These are phyloP conservation scores for Acanthamoeba royreba DNA, from an alignment of 208 protist species.

Conservation along the genomic window DNA sequence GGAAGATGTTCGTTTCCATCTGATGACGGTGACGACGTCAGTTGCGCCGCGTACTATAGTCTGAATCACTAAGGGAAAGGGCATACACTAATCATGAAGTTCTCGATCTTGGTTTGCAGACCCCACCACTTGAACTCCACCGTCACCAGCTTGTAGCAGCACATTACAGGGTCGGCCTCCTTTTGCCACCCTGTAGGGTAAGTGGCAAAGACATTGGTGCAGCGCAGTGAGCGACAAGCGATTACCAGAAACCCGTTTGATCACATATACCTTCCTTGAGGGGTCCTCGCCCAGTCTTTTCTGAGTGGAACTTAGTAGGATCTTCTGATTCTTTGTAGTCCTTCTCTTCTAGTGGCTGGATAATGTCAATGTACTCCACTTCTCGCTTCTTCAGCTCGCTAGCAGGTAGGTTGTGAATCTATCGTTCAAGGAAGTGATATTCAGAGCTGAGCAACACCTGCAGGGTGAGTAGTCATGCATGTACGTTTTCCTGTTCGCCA, in stretches of 20 bases:
- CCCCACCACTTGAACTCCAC: conserved; percentile 57
- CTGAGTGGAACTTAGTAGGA: conserved; percentile 60
- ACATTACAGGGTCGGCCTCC: conserved; percentile 53
- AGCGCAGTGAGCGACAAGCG: background rate
- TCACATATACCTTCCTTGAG: conserved; percentile 52
- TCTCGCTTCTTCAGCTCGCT: conserved; percentile 72
- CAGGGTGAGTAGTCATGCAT: background rate
- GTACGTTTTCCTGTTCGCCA: conserved; percentile 52
- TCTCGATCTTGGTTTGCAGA: conserved; percentile 48
- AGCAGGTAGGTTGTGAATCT: conserved; percentile 67
- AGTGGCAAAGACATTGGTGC: background rate
- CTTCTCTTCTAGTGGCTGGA: conserved; percentile 50
- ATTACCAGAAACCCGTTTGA: background rate
- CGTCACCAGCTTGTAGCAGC: conserved; percentile 61
- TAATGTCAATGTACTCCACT: conserved; percentile 78
- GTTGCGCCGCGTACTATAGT: too few species aligned
- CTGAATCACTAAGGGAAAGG: background rate
- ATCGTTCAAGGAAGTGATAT: background rate
- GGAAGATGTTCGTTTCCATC: conserved; percentile 52
- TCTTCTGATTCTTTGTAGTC: conserved; percentile 75
- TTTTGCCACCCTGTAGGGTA: background rate
- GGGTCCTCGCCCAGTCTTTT: conserved; percentile 71
- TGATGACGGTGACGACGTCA: background rate
- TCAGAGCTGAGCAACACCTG: background rate
- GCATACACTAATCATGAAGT: conserved; percentile 37